A percentile compares a stretch with the other conserved stretches of the same genome.
Conservation (phyloP, 192 early-diverging fungal species). For the Coemansia sp. region DNA sequence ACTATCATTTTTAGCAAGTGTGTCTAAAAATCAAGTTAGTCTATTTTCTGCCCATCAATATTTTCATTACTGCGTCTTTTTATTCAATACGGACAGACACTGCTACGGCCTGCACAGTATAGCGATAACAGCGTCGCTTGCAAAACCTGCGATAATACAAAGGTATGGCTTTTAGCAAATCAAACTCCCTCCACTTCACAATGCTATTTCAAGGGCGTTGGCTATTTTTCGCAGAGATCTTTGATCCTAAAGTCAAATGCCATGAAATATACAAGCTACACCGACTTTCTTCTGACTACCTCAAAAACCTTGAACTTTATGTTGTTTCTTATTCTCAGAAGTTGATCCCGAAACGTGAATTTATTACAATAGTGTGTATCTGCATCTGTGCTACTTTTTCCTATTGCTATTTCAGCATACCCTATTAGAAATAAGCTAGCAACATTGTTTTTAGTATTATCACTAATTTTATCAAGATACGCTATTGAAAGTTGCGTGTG, state of each 20-base stretch:
- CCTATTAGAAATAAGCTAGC: background rate
- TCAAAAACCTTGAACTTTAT: background rate
- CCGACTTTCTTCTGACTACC: background rate
- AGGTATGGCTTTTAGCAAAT: slow-evolving; percentile 3
- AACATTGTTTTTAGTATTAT: background rate
- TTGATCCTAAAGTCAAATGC: background rate
- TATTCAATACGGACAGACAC: background rate
- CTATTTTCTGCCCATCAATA: background rate
- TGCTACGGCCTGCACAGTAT: background rate
- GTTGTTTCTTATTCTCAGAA: background rate
- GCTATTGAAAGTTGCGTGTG: background rate
- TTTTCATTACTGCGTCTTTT: background rate
- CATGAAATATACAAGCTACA: background rate
- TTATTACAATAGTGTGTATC: background rate
- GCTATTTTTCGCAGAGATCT: slow-evolving; percentile 33
- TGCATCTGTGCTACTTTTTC: background rate
- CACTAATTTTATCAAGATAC: background rate
- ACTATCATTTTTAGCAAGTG: too few relatives aligned
- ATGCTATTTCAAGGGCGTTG: slow-evolving; percentile 23
- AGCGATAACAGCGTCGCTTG: too few relatives aligned
- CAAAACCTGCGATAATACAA: background rate
- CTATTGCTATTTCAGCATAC: background rate
- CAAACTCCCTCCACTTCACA: background rate
- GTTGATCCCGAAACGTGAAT: background rate
- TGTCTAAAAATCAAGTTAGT: too few relatives aligned